phyloP scores from a whole-genome alignment of 1,139 yeast species.

The Blastobotrys elegans region DNA sequence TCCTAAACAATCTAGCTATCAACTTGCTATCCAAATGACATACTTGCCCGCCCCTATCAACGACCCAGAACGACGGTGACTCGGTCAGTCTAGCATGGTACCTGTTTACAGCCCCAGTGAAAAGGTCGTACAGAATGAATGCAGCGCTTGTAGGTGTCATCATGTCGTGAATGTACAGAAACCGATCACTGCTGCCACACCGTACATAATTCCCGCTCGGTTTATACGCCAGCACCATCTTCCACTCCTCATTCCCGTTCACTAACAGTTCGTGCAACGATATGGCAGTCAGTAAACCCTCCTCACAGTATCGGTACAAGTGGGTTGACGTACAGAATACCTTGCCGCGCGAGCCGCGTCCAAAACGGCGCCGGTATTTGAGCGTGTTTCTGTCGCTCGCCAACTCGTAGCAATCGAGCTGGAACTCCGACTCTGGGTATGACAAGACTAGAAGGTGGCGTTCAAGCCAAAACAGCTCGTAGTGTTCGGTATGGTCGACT shows the following conservation, averaged over 20 bases:
- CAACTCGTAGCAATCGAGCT: conserved; percentile 1
- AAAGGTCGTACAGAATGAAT: background rate
- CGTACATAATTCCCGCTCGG: background rate
- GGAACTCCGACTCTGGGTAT: background rate
- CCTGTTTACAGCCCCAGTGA: background rate
- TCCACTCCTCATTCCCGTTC: background rate
- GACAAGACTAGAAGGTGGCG: background rate
- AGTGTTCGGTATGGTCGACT: conserved; percentile 4
- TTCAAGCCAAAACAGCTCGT: background rate
- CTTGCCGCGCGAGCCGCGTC: background rate
- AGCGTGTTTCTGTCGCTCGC: background rate
- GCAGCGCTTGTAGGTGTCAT: background rate
- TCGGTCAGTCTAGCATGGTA: background rate
- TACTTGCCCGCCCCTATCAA: background rate
- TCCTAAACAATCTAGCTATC: background rate
- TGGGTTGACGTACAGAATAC: background rate
- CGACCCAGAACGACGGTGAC: background rate
- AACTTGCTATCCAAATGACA: background rate
- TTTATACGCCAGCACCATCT: background rate
- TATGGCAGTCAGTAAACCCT: background rate
- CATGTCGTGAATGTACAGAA: conserved; percentile 2
- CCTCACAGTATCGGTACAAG: background rate
- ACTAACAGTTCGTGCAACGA: background rate
- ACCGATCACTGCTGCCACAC: background rate
- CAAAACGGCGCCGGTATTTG: background rate